Percentiles rank a stretch among this genome's conserved stretches.
Conservation (phyloP, 2,329 filamentous ascomycete genomes). For the Mollisia scopiformis region DNA sequence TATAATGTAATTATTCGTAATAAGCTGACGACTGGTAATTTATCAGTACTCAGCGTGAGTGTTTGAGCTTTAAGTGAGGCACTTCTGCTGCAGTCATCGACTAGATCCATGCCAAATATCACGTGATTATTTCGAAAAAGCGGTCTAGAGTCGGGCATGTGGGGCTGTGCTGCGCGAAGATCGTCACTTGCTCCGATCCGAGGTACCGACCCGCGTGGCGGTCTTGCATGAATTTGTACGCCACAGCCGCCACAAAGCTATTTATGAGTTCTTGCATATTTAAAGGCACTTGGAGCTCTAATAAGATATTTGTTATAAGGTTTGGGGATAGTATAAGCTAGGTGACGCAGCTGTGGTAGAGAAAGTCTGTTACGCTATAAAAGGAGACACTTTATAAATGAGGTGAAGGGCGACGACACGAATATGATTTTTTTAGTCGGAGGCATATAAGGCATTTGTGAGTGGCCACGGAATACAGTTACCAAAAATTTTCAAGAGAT, state of each 20-base stretch:
- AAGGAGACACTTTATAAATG: not conserved
- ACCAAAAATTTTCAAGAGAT: not conserved
- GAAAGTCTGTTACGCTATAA: not conserved
- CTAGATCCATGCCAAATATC: no score
- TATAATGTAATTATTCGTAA: no score
- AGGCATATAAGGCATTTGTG: not conserved
- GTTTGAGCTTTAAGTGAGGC: no score
- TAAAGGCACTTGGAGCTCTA: not conserved
- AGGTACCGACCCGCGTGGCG: no score
- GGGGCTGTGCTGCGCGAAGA: not conserved
- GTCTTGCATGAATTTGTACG: not conserved
- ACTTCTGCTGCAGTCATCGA: no score
- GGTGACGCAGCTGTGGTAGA: not conserved
- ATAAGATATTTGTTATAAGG: not conserved
- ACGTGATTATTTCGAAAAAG: no score
- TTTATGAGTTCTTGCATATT: not conserved
- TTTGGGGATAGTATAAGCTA: not conserved
- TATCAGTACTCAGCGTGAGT: no score
- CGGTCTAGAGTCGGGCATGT: not conserved
- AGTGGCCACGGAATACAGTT: not conserved
- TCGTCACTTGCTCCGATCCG: not conserved
- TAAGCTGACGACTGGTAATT: no score
- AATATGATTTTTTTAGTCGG: not conserved
- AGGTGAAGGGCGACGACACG: not conserved
- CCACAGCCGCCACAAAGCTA: not conserved